phyloP scores from a whole-genome alignment of 352 stramenopile genomes.

The Phytophthora rubi region DNA sequence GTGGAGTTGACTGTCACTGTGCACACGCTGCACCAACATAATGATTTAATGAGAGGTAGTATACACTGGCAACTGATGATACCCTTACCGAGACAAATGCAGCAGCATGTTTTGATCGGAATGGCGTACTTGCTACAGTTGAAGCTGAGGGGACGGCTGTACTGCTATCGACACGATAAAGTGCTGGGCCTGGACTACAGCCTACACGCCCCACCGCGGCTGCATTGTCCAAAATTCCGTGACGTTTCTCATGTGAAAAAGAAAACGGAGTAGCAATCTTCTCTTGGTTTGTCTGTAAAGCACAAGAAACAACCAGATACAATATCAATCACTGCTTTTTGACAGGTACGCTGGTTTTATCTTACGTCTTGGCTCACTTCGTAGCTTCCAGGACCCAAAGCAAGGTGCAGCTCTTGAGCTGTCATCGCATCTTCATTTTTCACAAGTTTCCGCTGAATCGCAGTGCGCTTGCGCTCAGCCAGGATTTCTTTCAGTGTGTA shows the following conservation, averaged over 20 bases:
- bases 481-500: conserved; percentile 55
- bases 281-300: conserved; percentile 52
- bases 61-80: neutral
- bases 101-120: conserved; percentile 42
- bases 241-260: conserved; percentile 52
- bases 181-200: conserved; percentile 26
- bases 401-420: conserved; percentile 35
- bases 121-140: conserved; percentile 27
- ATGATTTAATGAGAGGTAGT: neutral
- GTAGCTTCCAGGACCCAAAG: conserved; percentile 62
- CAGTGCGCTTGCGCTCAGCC: conserved; percentile 21
- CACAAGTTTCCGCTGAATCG: conserved; percentile 10
- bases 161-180: conserved; percentile 35
- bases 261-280: conserved; percentile 50
- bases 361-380: conserved; percentile 57
- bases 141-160: conserved; percentile 14
- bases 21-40: conserved; percentile 31
- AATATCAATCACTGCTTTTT: neutral
- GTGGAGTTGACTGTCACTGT: conserved; percentile 47
- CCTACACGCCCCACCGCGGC: conserved; percentile 22
- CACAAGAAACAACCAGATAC: neutral
- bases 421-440: conserved; percentile 24
- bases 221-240: conserved; percentile 52
- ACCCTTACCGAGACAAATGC: conserved; percentile 40
- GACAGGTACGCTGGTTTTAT: neutral